These are phyloP conservation scores for Coniochaeta pulveracea DNA, from an alignment of 2,329 filamentous ascomycete species.

Conservation along the genomic window DNA sequence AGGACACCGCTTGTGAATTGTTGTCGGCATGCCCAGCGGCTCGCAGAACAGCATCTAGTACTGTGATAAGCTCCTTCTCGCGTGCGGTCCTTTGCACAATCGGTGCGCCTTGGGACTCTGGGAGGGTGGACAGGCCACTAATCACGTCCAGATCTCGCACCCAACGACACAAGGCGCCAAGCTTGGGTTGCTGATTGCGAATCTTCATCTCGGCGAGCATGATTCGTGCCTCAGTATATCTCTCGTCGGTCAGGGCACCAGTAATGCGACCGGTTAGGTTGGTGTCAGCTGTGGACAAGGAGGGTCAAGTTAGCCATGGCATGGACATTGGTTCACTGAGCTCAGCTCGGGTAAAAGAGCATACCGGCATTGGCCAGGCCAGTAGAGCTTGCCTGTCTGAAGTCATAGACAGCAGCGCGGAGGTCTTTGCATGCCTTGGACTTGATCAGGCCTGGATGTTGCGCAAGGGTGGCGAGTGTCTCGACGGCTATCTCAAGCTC, in stretches of 20 bases:
- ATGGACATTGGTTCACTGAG: background rate
- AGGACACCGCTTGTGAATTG: conserved; percentile 20
- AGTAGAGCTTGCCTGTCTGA: conserved; percentile 57
- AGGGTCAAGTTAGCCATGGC: conserved; percentile 9
- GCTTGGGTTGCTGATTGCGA: conserved; percentile 50
- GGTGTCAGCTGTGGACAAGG: conserved; percentile 31
- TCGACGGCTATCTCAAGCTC: conserved; percentile 59
- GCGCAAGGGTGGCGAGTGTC: conserved; percentile 45
- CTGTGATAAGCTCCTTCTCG: conserved; percentile 44
- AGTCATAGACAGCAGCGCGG: conserved; percentile 55
- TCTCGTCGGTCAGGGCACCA: conserved; percentile 52
- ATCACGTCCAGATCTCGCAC: conserved; percentile 61
- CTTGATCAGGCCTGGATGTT: conserved; percentile 53
- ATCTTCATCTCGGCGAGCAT: conserved; percentile 61
- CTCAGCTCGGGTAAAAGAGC: conserved; percentile 7
- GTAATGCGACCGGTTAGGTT: conserved; percentile 58
- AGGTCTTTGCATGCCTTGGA: conserved; percentile 57
- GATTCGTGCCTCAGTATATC: conserved; percentile 53
- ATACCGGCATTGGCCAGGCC: conserved; percentile 46
- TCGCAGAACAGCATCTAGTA: conserved; percentile 53
- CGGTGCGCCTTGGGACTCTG: conserved; percentile 24
- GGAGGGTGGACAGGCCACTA: conserved; percentile 48
- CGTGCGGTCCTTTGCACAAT: conserved; percentile 25
- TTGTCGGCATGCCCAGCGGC: conserved; percentile 51
- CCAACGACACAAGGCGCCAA: conserved; percentile 62